Base-by-base conservation (phyloP, 164 flowering plant genomes). In the Chimonanthus salicifolius region DNA sequence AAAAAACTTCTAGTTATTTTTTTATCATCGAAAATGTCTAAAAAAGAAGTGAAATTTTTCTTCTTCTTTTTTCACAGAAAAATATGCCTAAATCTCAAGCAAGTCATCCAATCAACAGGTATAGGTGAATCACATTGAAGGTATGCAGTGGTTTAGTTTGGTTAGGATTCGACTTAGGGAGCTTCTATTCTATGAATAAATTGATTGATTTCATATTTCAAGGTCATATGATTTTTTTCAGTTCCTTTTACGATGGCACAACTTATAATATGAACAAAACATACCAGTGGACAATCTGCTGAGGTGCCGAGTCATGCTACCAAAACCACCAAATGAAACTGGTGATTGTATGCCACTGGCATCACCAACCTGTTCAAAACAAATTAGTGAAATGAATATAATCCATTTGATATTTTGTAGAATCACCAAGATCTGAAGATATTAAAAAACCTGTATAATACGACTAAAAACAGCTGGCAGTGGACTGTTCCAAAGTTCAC, bases 291-390 rank as follows among this genome's bases (percentile, higher is more conserved):
- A 85, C 75, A 94, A 78, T 81, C 99, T 88, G 67, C 84, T 85
- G 75, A 94, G 91, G 76, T 94, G 98, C 84, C 99, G 85, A 20
- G 98, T 94, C 88, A 94, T 88, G 88, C 99, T 92, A 71, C 94
- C 97, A 79, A 91, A 94, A 72, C 99, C 99, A 74, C 99, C 99
- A 84, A 94, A 94, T 58, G 97, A 94, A 76, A 92, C 97, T 46
- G 99, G 99, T 69, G 99, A 92, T 54, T 94, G 99, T 76, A 92
- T 89, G 74, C 99, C 99, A 71, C 99, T 94, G 78, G 99, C 97
- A 87, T 92, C 99, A 13, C 99, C 99, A 81, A 90, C 92, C 99
- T 94, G 89, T 84, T 87, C 51, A 80, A 45, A 75, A 76, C n/a
- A 49, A 74, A 63, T 49, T 69, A 15, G 43, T 50, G 15, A 78